Evolutionary conservation across 2,329 filamentous ascomycete genomes (phyloP).

Genomic region (Penicillium sp.): DNA sequence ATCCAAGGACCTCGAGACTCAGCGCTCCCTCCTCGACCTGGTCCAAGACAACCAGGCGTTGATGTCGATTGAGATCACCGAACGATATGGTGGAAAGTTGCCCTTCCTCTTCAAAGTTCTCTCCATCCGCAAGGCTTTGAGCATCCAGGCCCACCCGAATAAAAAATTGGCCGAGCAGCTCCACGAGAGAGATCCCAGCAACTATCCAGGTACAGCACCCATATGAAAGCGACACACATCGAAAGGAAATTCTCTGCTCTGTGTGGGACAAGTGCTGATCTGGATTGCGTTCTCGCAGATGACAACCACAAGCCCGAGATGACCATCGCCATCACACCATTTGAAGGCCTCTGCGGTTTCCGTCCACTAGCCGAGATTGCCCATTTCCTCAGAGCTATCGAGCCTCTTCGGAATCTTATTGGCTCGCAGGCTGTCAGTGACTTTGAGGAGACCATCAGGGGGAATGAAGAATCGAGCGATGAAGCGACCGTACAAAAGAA

Average conservation of each 20-base stretch:
- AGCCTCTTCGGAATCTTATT: conserved; percentile 60
- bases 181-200: conserved; percentile 77
- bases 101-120: conserved; percentile 98
- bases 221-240: not conserved
- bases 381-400: conserved; percentile 68
- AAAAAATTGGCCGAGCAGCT: conserved; percentile 88
- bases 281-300: conserved; percentile 44
- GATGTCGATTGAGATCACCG: conserved; percentile 64
- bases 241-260: too few species aligned
- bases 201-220: conserved; percentile 63
- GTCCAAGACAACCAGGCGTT: conserved; percentile 81
- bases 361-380: conserved; percentile 78
- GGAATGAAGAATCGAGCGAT: conserved; percentile 48
- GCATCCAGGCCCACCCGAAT: conserved; percentile 94
- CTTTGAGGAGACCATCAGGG: conserved; percentile 52
- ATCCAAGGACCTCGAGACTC: conserved; percentile 79
- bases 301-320: conserved; percentile 99
- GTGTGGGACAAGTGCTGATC: not conserved
- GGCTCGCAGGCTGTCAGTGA: conserved; percentile 49
- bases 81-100: conserved; percentile 72
- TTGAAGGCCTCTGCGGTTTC: conserved; percentile 95
- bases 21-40: conserved; percentile 78
- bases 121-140: conserved; percentile 90
- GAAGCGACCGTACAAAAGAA: conserved; percentile 51
- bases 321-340: conserved; percentile 94